These are phyloP conservation scores for Lojkania enalia DNA, from an alignment of 2,329 filamentous ascomycete genomes.

Conservation along the genomic window DNA sequence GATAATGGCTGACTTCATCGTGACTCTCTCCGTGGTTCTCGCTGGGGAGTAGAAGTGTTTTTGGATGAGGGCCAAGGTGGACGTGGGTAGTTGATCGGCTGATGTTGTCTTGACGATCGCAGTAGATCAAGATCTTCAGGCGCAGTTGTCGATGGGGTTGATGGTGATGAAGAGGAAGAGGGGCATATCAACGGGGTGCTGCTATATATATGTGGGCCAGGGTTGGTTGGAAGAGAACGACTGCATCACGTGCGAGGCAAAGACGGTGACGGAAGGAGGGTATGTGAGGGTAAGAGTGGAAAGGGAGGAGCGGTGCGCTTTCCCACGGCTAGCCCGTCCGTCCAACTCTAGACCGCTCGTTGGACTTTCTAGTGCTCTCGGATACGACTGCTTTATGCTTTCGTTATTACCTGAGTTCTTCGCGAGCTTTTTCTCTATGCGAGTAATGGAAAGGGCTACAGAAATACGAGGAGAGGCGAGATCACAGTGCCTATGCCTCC, in stretches of 20 bases:
- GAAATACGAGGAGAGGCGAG: conserved; percentile 5
- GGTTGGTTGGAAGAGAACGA: background rate
- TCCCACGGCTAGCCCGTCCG: background rate
- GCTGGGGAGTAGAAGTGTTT: no score
- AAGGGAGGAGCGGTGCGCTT: background rate
- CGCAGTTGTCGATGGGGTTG: background rate
- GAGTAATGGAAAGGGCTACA: conserved; percentile 3
- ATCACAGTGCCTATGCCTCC: conserved; percentile 3
- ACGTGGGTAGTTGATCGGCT: background rate
- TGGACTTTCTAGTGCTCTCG: background rate
- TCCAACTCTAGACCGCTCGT: background rate
- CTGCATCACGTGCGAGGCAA: background rate
- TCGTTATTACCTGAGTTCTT: background rate
- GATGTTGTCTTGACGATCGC: background rate
- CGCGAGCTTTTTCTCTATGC: background rate
- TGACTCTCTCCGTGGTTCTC: no score
- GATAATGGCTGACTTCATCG: conserved; percentile 15
- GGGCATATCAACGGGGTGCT: conserved; percentile 1
- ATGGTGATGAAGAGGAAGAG: conserved; percentile 1
- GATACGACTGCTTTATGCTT: background rate
- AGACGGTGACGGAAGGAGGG: no score
- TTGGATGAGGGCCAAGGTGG: background rate
- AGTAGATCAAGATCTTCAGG: no score
- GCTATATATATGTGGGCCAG: conserved; percentile 1
- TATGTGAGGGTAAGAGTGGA: no score